A percentile compares a stretch with the other conserved stretches of the same genome.
phyloP scores from a whole-genome alignment of 192 early-diverging fungal species.

The Kickxella alabastrina region DNA sequence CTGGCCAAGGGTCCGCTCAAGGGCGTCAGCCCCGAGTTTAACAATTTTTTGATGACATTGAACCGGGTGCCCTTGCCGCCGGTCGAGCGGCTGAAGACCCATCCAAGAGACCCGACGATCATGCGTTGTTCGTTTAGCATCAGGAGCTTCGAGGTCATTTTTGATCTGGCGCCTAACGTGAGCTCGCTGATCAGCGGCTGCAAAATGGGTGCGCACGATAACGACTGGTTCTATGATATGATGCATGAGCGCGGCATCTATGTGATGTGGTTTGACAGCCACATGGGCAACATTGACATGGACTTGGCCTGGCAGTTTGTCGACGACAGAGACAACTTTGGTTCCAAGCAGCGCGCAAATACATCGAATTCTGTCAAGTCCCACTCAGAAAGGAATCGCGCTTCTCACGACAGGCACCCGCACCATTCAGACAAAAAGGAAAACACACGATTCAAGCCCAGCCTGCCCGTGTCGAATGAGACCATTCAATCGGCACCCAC shows the following conservation, averaged over 20 bases:
- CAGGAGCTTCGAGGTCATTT: slow-evolving; percentile 33
- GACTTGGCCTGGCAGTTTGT: slow-evolving; percentile 36
- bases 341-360: not conserved
- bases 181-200: slow-evolving; percentile 37
- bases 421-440: too few relatives aligned
- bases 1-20: slow-evolving; percentile 32
- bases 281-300: slow-evolving; percentile 18
- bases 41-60: slow-evolving; percentile 25
- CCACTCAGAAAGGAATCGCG: not conserved
- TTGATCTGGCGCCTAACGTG: slow-evolving; percentile 45
- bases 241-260: slow-evolving; percentile 30
- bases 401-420: not conserved
- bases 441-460: too few relatives aligned
- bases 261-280: slow-evolving; percentile 42
- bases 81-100: slow-evolving; percentile 16
- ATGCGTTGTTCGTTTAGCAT: slow-evolving; percentile 29
- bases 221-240: slow-evolving; percentile 22
- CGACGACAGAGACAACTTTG: slow-evolving; percentile 2
- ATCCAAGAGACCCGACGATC: slow-evolving; percentile 14
- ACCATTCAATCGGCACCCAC: too few relatives aligned
- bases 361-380: not conserved
- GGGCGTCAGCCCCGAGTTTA: slow-evolving; percentile 33
- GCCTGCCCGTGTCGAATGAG: too few relatives aligned
- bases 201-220: slow-evolving; percentile 21
- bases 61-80: slow-evolving; percentile 6